A percentile compares a stretch with the other conserved stretches of the same genome.
phyloP scores from a whole-genome alignment of 1,284 basidiomycete species.

The Leucoagaricus sp. region DNA sequence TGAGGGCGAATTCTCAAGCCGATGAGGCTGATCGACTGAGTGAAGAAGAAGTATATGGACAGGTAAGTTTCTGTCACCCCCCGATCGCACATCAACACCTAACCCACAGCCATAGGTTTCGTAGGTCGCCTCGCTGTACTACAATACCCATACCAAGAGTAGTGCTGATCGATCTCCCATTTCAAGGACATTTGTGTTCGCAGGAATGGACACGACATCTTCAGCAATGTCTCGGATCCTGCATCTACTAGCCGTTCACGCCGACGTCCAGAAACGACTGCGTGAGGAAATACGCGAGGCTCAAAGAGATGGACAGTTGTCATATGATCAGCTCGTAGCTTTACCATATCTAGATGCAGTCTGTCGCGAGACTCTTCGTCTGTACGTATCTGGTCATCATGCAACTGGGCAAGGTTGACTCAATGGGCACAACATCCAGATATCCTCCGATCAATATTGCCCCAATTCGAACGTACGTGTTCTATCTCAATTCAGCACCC shows the following conservation, averaged over 20 bases:
- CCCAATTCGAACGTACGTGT: conserved; percentile 20
- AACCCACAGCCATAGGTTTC: conserved; percentile 16
- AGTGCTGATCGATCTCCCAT: too few species aligned
- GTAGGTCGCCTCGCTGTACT: conserved; percentile 15
- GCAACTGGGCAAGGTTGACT: not conserved
- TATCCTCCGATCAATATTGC: conserved; percentile 21
- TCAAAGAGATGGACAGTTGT: conserved; percentile 3
- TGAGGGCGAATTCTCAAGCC: conserved; percentile 35
- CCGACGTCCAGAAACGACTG: conserved; percentile 38
- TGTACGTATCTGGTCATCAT: conserved; percentile 32
- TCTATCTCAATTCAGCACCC: not conserved
- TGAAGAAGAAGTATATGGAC: conserved; percentile 32
- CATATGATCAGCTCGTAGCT: conserved; percentile 35
- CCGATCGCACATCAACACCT: too few species aligned
- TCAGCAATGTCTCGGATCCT: conserved; percentile 39
- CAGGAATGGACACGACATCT: conserved; percentile 47
- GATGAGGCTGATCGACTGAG: conserved; percentile 32
- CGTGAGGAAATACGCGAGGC: conserved; percentile 37
- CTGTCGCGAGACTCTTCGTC: conserved; percentile 38
- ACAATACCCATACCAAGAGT: not conserved
- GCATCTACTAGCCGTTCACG: conserved; percentile 36
- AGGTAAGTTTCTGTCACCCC: conserved; percentile 20
- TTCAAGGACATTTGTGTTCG: conserved; percentile 42
- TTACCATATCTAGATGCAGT: conserved; percentile 45
- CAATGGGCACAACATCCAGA: conserved; percentile 6